Evolutionary conservation across 225 moss, liverwort and hornwort species (phyloP).

Genomic region (Ulota crispa): DNA sequence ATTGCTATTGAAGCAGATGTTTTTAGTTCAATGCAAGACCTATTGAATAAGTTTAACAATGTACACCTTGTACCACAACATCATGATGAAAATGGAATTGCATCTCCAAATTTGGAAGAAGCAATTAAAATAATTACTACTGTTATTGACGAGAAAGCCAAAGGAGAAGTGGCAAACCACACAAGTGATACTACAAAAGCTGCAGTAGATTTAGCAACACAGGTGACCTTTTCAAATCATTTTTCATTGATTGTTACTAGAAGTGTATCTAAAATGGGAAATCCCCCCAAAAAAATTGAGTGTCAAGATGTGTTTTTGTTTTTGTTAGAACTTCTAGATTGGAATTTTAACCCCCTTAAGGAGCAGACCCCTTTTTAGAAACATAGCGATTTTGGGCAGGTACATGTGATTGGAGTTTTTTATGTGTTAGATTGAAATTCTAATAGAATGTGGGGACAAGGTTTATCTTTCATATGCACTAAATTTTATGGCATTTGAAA

Average conservation of each 20-base stretch:
- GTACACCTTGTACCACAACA: constrained; percentile 46
- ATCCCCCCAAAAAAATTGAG: too few relatives aligned
- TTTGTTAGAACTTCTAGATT: fast-evolving
- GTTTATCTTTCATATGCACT: too few relatives aligned
- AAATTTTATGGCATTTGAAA: too few relatives aligned
- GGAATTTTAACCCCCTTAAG: too few relatives aligned
- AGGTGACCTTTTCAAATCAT: background rate
- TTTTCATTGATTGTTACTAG: background rate
- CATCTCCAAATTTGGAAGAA: constrained; percentile 32
- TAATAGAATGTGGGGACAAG: too few relatives aligned
- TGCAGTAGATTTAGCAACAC: constrained; percentile 18
- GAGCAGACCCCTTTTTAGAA: too few relatives aligned
- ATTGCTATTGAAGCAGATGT: constrained; percentile 23
- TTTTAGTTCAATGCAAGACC: constrained; percentile 29
- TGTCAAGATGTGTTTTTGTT: fast-evolving
- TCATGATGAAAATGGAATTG: constrained; percentile 28
- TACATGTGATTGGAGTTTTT: too few relatives aligned
- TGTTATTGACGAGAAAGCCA: constrained; percentile 50
- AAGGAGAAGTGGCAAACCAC: constrained; percentile 19
- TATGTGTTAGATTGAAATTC: too few relatives aligned
- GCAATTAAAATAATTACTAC: constrained; percentile 25
- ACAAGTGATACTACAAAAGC: constrained; percentile 36
- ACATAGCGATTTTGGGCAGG: too few relatives aligned
- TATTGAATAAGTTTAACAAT: constrained; percentile 52
- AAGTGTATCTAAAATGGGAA: background rate